Percentiles rank a stretch among this genome's conserved stretches.
Conservation (phyloP, 257 asterid species). For the Salvia splendens region DNA sequence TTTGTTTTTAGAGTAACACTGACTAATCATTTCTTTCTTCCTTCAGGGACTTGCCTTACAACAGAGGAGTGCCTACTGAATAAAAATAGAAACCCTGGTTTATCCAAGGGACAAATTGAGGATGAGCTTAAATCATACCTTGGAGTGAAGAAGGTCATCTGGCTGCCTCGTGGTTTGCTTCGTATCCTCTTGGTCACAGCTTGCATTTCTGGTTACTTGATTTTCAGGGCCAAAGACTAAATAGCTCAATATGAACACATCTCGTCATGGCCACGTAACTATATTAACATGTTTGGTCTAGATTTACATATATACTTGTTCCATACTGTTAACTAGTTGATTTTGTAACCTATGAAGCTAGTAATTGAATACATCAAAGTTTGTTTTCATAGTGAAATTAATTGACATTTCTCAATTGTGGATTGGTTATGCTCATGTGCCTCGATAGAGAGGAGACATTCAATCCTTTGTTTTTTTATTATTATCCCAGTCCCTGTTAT, state of each 20-base stretch:
- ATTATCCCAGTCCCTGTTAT: too few species aligned
- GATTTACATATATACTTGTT: slow-evolving; percentile 11
- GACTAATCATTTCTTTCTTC: slow-evolving; percentile 20
- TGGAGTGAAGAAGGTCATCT: slow-evolving; percentile 82
- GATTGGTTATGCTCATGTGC: too few species aligned
- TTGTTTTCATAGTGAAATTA: not conserved
- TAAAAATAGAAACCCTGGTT: slow-evolving; percentile 76
- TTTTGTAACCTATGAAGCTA: not conserved
- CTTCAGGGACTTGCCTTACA: slow-evolving; percentile 91
- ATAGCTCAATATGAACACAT: slow-evolving; percentile 18
- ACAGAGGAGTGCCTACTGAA: slow-evolving; percentile 97
- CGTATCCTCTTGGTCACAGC: slow-evolving; percentile 50
- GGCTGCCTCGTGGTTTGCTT: slow-evolving; percentile 85
- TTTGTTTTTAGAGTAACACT: slow-evolving; percentile 11
- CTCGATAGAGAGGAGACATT: too few species aligned
- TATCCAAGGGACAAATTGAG: slow-evolving; percentile 76
- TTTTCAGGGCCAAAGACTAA: not conserved
- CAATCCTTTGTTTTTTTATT: too few species aligned
- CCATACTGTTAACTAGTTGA: not conserved
- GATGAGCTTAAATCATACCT: slow-evolving; percentile 78
- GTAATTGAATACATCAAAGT: not conserved
- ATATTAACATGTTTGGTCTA: slow-evolving; percentile 13
- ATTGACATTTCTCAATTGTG: slow-evolving; percentile 11
- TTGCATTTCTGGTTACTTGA: slow-evolving; percentile 13
- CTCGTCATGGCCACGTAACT: not conserved